Conservation (phyloP, 2,329 filamentous ascomycete species). For the Calonectria hongkongensis region DNA sequence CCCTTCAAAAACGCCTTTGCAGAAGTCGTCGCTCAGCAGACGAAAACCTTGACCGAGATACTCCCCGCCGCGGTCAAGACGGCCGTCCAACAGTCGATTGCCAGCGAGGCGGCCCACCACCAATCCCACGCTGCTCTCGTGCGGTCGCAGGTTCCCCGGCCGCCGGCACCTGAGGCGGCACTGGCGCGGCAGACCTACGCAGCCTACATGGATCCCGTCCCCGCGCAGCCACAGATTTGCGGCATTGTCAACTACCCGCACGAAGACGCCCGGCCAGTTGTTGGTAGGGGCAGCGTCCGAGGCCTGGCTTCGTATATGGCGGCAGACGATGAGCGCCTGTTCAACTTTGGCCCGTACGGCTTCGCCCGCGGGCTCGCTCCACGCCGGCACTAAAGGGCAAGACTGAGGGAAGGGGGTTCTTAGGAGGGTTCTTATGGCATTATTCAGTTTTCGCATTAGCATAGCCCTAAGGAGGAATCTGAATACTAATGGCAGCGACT, state of each 20-base stretch:
- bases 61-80: conserved; percentile 4
- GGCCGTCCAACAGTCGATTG: conserved; percentile 8
- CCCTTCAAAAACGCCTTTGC: conserved; percentile 4
- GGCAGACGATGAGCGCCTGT: background rate
- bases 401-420: background rate
- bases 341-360: background rate
- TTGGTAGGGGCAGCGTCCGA: background rate
- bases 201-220: background rate
- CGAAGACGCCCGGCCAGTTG: conserved; percentile 5
- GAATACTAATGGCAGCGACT: background rate
- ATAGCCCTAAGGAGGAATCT: background rate
- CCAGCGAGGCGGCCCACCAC: background rate
- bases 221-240: background rate
- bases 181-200: conserved; percentile 2
- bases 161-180: background rate
- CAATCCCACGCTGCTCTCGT: conserved; percentile 4
- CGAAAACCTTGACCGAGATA: background rate
- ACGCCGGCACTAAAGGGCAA: conserved; percentile 1
- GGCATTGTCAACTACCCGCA: background rate
- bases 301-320: background rate
- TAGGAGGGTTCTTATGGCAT: background rate
- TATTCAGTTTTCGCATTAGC: conserved; percentile 11
- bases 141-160: background rate
- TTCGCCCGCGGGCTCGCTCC: background rate
- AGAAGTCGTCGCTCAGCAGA: background rate